A percentile compares a stretch with the other conserved stretches of the same genome.
Evolutionary conservation across 108 stramenopile species (phyloP).

Genomic region (Fragilariopsis cylindrus): DNA sequence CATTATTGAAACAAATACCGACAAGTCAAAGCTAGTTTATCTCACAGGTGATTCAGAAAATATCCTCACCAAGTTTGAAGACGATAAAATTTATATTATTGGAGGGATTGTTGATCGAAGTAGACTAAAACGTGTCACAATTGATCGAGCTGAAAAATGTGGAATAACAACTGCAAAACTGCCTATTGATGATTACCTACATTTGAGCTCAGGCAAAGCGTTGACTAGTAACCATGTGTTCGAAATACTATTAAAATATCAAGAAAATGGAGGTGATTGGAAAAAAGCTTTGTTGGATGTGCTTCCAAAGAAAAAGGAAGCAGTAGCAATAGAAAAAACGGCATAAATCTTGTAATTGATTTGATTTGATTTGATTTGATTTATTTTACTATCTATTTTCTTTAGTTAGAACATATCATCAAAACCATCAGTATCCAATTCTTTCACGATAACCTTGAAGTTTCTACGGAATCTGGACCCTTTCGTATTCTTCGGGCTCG

Average conservation of each 20-base stretch:
- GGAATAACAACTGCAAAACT: slow-evolving; percentile 73
- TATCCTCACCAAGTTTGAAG: slow-evolving; percentile 48
- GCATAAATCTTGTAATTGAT: neutral
- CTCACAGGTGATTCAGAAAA: slow-evolving; percentile 80
- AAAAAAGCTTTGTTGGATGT: slow-evolving; percentile 61
- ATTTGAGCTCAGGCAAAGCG: slow-evolving; percentile 61
- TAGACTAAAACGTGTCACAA: slow-evolving; percentile 63
- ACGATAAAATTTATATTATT: slow-evolving; percentile 74
- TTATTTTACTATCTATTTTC: neutral
- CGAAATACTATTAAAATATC: slow-evolving; percentile 73
- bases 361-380: neutral
- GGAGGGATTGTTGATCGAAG: slow-evolving; percentile 90
- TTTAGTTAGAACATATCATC: slow-evolving; percentile 26
- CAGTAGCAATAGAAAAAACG: slow-evolving; percentile 24
- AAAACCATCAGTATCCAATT: slow-evolving; percentile 55
- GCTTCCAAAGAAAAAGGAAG: slow-evolving; percentile 72
- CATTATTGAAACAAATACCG: slow-evolving; percentile 44
- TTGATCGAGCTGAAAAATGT: slow-evolving; percentile 60
- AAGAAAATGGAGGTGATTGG: slow-evolving; percentile 71
- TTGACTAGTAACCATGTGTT: slow-evolving; percentile 86
- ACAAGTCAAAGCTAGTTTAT: slow-evolving; percentile 59
- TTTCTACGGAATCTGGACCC: slow-evolving; percentile 72
- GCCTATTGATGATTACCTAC: slow-evolving; percentile 60
- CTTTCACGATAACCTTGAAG: slow-evolving; percentile 72
- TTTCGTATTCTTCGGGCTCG: slow-evolving; percentile 81